Conservation (phyloP, 2,329 filamentous ascomycete genomes). For the Tolypocladium capitatum region DNA sequence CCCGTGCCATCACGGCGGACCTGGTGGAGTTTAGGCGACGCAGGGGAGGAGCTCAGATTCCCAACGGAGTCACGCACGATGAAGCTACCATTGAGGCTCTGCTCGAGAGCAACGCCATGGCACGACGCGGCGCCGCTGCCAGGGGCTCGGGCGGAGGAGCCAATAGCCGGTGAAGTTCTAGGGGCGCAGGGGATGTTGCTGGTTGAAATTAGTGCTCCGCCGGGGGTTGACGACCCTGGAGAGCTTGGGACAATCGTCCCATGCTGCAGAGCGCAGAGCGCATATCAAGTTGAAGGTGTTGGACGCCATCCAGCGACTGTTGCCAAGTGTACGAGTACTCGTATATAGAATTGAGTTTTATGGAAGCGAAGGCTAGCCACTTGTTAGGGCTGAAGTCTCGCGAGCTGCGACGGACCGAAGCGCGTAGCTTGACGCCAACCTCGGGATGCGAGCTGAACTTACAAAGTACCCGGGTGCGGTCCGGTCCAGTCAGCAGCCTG, state of each 20-base stretch:
- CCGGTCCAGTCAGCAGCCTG: background rate
- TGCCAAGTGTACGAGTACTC: background rate
- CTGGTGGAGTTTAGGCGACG: constrained; percentile 13
- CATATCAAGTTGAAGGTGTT: background rate
- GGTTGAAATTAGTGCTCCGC: background rate
- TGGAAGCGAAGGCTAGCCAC: background rate
- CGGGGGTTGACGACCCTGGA: background rate
- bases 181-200: background rate
- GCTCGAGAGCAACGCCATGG: constrained; percentile 5
- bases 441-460: background rate
- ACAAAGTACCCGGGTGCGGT: too few species aligned
- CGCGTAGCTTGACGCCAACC: background rate
- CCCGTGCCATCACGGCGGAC: constrained; percentile 13
- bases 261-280: background rate
- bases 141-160: background rate
- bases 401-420: background rate
- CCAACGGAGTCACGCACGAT: constrained; percentile 3
- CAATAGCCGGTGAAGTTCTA: background rate
- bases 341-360: too few species aligned
- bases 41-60: background rate
- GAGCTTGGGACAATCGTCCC: background rate
- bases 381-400: background rate
- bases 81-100: constrained; percentile 9
- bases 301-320: background rate
- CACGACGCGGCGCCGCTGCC: background rate